Evolutionary conservation across 2,329 filamentous ascomycete genomes (phyloP), one percentile per base, ranked within the genome.

Genomic region (Tolypocladium inflatum): DNA sequence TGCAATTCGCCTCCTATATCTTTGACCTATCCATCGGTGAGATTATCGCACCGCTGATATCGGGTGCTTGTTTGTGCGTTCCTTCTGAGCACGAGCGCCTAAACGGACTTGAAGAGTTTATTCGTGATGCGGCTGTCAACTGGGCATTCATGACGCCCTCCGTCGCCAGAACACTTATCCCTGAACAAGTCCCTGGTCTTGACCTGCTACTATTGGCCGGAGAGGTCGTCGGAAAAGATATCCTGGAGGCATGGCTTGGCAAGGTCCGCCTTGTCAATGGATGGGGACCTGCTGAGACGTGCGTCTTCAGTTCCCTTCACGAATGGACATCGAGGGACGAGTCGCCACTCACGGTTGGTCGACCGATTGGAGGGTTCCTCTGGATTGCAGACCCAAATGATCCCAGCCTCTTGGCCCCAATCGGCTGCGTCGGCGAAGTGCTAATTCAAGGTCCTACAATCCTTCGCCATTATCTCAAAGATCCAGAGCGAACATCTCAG

Each of bases 21-120:
- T 64, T 64, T 55, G 62, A 64, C 54, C 39, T 62, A 9, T 59
- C 58, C 3, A 60, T 61, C 48, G 51, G 54, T 21, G 63, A 63
- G 50, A 62, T 63, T 8, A 48, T 64, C 6, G 43, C 53, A 43
- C 48, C 63, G 9, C 57, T 59, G n/a, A 52, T 61, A 9, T 30
- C 37, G 23, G 63, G 62, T 13, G 63, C 45, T n/a, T 56, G 55
- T 19, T 9, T 64, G 4, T 64, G 61, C 37, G 42, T 64, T 35
- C 62, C 61, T 3, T 60, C 61, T 10, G 62, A 60, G 41, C 23
- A 59, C 8, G 56, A 51, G 8, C 51, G 58, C 3, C 53, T 60
- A 37, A 59, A 62, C 21, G 53, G 54, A 19, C 37, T 65, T 2
- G 38, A 43, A 1, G 54, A 52, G 3, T 63, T 60, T 21, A 58